Evolutionary conservation across 495 filamentous ascomycete species (phyloP).

Genomic region (Collariella sp.): DNA sequence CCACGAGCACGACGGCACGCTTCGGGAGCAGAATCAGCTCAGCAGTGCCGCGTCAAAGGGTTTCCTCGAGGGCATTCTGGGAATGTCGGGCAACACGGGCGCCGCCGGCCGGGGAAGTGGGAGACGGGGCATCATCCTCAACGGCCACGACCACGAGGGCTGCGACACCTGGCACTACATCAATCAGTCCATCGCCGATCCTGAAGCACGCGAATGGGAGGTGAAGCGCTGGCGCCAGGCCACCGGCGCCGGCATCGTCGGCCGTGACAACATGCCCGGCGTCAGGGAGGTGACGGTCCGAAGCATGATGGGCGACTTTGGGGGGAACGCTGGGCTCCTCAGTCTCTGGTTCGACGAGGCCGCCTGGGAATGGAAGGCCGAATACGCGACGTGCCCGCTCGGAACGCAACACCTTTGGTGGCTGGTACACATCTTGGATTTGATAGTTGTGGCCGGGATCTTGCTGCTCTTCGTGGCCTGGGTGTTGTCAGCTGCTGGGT

Average conservation of each 20-base stretch:
- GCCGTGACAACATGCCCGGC: conserved; percentile 37
- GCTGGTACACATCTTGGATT: conserved; percentile 66
- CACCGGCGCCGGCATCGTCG: conserved; percentile 21
- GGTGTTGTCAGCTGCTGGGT: conserved; percentile 12
- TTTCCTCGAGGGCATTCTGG: conserved; percentile 71
- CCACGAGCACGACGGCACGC: conserved; percentile 55
- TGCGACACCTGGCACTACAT: conserved; percentile 83
- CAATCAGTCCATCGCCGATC: conserved; percentile 36
- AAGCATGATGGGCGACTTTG: conserved; percentile 97
- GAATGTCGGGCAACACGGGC: conserved; percentile 53
- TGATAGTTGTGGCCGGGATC: conserved; percentile 42
- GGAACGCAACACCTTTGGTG: conserved; percentile 94
- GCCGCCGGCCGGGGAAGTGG: conserved; percentile 51
- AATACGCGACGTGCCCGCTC: conserved; percentile 64
- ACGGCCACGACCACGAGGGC: conserved; percentile 89
- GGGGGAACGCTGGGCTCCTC: conserved; percentile 79
- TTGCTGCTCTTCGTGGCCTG: conserved; percentile 23
- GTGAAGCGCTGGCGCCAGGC: conserved; percentile 37
- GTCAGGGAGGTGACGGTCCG: conserved; percentile 87
- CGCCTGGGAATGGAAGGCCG: conserved; percentile 67
- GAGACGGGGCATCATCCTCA: conserved; percentile 61
- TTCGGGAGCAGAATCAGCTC: conserved; percentile 90
- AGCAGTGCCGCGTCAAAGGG: conserved; percentile 54
- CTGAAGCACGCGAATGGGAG: conserved; percentile 32
- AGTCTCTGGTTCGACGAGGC: conserved; percentile 79